A percentile compares a stretch with the other conserved stretches of the same genome.
Conservation (phyloP, 371 early-diverging fungal species). For the Haplosporangium sp. region DNA sequence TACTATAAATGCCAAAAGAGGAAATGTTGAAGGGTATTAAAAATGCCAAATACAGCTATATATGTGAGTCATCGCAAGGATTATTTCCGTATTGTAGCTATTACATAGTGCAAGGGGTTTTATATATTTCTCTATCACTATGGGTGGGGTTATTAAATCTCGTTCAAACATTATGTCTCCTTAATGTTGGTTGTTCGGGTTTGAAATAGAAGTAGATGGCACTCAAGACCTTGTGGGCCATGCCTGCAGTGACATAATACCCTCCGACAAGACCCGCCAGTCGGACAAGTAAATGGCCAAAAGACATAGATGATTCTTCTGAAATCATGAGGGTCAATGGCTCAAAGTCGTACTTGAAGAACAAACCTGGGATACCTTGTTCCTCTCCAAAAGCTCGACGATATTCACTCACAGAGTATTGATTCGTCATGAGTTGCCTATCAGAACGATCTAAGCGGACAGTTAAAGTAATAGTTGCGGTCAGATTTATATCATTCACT, state of each 20-base stretch:
- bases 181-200: conserved; percentile 32
- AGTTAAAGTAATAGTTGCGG: neutral
- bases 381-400: conserved; percentile 60
- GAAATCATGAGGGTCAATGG: conserved; percentile 87
- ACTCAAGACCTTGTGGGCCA: conserved; percentile 58
- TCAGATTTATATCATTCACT: neutral
- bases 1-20: neutral
- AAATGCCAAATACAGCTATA: neutral
- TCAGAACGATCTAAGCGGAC: conserved; percentile 61
- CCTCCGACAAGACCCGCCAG: conserved; percentile 93
- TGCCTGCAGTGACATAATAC: conserved; percentile 73
- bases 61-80: neutral
- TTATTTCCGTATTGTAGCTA: no score
- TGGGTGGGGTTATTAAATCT: neutral
- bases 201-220: conserved; percentile 22
- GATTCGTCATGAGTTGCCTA: conserved; percentile 80
- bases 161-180: conserved; percentile 28
- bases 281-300: conserved; percentile 84
- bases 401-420: conserved; percentile 92
- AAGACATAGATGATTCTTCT: conserved; percentile 67
- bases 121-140: no score
- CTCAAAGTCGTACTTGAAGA: conserved; percentile 93
- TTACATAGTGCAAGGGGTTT: no score
- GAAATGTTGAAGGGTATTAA: neutral
- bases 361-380: conserved; percentile 74